Percentiles rank a stretch among this genome's conserved stretches.
Evolutionary conservation across 2,329 filamentous ascomycete genomes (phyloP).

Genomic region (Fusarium nisikadoi): DNA sequence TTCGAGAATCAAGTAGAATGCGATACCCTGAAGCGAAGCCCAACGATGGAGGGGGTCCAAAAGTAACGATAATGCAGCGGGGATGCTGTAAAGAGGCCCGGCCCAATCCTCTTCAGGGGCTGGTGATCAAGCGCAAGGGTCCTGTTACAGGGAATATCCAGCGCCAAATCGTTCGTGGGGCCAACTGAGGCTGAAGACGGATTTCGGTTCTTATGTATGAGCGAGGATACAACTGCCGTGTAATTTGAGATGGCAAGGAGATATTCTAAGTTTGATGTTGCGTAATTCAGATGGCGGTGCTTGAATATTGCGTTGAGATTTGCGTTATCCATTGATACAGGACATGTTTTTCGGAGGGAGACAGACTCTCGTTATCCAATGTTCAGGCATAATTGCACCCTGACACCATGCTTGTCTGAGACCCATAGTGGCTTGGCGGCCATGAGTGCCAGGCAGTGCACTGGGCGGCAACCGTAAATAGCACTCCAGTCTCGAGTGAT

Average conservation of each 20-base stretch:
- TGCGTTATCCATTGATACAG: not conserved
- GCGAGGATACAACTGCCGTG: constrained; percentile 8
- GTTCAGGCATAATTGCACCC: constrained; percentile 20
- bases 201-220: constrained; percentile 12
- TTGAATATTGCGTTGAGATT: not conserved
- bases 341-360: not conserved
- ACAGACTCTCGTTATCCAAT: constrained; percentile 7
- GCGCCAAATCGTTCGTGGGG: constrained; percentile 7
- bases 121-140: constrained; percentile 31
- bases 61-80: constrained; percentile 27
- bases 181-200: constrained; percentile 4
- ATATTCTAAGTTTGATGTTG: not conserved
- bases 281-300: constrained; percentile 4
- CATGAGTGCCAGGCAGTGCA: constrained; percentile 26
- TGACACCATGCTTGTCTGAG: constrained; percentile 23
- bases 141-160: constrained; percentile 14
- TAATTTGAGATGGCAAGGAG: constrained; percentile 1
- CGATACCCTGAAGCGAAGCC: constrained; percentile 19
- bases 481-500: constrained; percentile 10
- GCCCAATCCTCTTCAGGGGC: constrained; percentile 33
- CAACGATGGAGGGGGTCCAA: constrained; percentile 25
- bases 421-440: constrained; percentile 33
- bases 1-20: constrained; percentile 16
- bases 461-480: constrained; percentile 27
- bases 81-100: constrained; percentile 21